Evolutionary conservation across 2,329 filamentous ascomycete species (phyloP).

Genomic region (Nemania sp.): DNA sequence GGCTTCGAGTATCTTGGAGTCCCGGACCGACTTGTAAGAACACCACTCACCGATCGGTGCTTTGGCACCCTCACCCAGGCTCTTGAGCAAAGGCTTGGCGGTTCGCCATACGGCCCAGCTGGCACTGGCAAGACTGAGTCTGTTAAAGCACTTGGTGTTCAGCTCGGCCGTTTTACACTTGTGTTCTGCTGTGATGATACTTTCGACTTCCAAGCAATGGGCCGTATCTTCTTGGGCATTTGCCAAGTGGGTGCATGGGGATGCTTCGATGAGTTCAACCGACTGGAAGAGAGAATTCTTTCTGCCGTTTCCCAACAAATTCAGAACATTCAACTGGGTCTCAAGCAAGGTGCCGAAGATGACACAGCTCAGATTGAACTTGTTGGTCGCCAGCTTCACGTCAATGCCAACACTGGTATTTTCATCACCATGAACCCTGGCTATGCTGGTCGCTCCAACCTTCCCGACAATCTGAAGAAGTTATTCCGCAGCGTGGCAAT

Average conservation of each 20-base stretch:
- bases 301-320: slow-evolving; percentile 99
- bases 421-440: slow-evolving; percentile 99
- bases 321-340: slow-evolving; percentile 96
- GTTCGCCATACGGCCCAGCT: slow-evolving; percentile 94
- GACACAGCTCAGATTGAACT: slow-evolving; percentile 90
- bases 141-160: slow-evolving; percentile 94
- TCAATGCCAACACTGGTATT: slow-evolving; percentile 93
- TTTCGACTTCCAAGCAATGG: slow-evolving; percentile 99
- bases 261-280: slow-evolving; percentile 99
- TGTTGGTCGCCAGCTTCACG: slow-evolving; percentile 84
- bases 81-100: slow-evolving; percentile 90
- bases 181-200: slow-evolving; percentile 99
- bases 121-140: slow-evolving; percentile 99
- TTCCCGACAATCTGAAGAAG: slow-evolving; percentile 99
- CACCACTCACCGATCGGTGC: slow-evolving; percentile 94
- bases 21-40: slow-evolving; percentile 92
- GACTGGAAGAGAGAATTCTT: slow-evolving; percentile 94
- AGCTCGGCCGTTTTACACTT: slow-evolving; percentile 94
- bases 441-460: slow-evolving; percentile 95
- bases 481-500: slow-evolving; percentile 98
- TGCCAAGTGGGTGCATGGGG: slow-evolving; percentile 99
- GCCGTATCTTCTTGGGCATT: slow-evolving; percentile 97
- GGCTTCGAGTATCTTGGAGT: slow-evolving; percentile 98
- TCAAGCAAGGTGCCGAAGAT: slow-evolving; percentile 83
- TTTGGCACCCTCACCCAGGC: slow-evolving; percentile 98